Evolutionary conservation across 345 rosid species (phyloP).

Genomic region (Diplotaxis tenuifolia): DNA sequence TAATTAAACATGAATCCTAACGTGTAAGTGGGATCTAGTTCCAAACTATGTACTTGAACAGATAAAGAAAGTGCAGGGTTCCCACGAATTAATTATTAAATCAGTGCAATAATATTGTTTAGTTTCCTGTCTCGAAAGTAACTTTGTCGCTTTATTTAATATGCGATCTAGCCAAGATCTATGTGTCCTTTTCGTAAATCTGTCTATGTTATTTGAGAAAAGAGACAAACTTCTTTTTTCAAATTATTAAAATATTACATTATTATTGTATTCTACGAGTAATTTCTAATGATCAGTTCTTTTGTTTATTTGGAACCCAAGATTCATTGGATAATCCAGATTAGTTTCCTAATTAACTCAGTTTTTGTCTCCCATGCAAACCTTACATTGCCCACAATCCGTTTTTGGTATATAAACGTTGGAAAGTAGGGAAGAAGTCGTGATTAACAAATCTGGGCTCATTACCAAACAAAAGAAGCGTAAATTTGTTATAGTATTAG

Average conservation of each 20-base stretch:
- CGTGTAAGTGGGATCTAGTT: not conserved
- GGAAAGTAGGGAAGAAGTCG: slow-evolving; percentile 3
- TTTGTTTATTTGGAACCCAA: slow-evolving; percentile 17
- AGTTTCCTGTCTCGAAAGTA: slow-evolving; percentile 8
- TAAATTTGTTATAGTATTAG: not conserved
- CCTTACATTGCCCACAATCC: slow-evolving; percentile 6
- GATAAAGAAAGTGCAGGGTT: not conserved
- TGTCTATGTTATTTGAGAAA: slow-evolving; percentile 25
- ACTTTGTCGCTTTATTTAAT: slow-evolving; percentile 24
- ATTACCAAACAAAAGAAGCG: not conserved
- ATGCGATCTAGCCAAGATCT: slow-evolving; percentile 26
- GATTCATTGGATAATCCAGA: slow-evolving; percentile 19
- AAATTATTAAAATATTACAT: not conserved
- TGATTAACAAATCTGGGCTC: slow-evolving; percentile 20
- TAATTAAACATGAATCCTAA: slow-evolving; percentile 3
- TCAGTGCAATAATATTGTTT: not conserved
- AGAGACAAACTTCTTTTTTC: not conserved
- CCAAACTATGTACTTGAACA: not conserved
- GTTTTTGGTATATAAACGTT: slow-evolving; percentile 32
- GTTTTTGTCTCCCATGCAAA: not conserved
- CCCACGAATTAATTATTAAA: not conserved
- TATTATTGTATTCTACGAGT: too few relatives aligned
- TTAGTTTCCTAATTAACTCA: slow-evolving; percentile 25
- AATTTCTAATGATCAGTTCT: slow-evolving; percentile 21
- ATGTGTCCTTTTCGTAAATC: slow-evolving; percentile 28